Evolutionary conservation across 805 yeast species (phyloP).

Genomic region (Wickerhamomyces chaumierensis): DNA sequence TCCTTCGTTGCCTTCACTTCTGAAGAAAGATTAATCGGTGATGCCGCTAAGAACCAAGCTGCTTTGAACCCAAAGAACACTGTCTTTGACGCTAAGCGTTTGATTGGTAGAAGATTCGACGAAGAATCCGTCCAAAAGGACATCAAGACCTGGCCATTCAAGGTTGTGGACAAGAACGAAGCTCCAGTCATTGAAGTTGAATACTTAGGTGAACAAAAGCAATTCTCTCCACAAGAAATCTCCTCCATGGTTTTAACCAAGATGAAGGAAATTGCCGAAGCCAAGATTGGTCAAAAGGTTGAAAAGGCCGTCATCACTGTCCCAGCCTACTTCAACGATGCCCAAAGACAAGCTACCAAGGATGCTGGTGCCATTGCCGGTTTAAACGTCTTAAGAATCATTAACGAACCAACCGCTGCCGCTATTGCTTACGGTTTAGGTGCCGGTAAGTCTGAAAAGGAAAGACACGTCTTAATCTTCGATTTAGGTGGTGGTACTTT

Average conservation of each 20-base stretch:
- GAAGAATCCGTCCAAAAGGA: slow-evolving; percentile 76
- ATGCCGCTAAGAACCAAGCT: slow-evolving; percentile 78
- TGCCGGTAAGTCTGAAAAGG: slow-evolving; percentile 72
- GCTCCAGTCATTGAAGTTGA: slow-evolving; percentile 63
- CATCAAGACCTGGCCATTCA: slow-evolving; percentile 84
- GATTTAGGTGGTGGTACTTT: slow-evolving; percentile 99
- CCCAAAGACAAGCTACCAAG: slow-evolving; percentile 75
- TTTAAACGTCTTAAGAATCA: slow-evolving; percentile 65
- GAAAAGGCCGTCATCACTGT: slow-evolving; percentile 71
- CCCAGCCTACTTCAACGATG: slow-evolving; percentile 73
- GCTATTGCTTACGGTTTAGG: slow-evolving; percentile 98
- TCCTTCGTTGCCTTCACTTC: slow-evolving; percentile 73
- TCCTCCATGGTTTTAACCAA: slow-evolving; percentile 70
- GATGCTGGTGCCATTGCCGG: slow-evolving; percentile 78
- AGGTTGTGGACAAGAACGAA: slow-evolving; percentile 51
- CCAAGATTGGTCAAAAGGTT: slow-evolving; percentile 59
- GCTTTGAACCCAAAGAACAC: slow-evolving; percentile 71
- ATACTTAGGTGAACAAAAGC: slow-evolving; percentile 57
- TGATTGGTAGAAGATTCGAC: slow-evolving; percentile 71
- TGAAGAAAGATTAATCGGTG: slow-evolving; percentile 72
- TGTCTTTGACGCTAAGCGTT: slow-evolving; percentile 74
- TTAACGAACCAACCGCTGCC: slow-evolving; percentile 88
- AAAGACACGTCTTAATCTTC: slow-evolving; percentile 84
- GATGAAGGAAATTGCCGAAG: slow-evolving; percentile 78
- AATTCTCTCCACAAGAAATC: slow-evolving; percentile 66